Percentiles rank a stretch among this genome's conserved stretches.
These are phyloP conservation scores for Chlamydomonas urium DNA, from an alignment of 139 green algal genomes.

Conservation along the genomic window DNA sequence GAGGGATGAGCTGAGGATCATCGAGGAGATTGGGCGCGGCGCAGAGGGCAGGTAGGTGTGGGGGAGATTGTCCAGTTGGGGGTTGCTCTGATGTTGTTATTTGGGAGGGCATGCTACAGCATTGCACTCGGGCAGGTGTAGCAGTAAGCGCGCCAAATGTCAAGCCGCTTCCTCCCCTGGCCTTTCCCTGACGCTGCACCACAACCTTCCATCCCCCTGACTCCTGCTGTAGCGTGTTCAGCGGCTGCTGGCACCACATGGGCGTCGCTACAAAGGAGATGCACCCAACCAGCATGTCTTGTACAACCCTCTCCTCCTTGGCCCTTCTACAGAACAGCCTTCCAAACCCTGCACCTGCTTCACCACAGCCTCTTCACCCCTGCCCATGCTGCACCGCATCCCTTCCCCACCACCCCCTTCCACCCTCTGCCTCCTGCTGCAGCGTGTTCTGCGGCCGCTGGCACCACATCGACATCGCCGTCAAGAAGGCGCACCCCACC, in stretches of 20 bases:
- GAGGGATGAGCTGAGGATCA: slow-evolving; percentile 18
- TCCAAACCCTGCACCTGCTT: no score
- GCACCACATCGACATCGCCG: slow-evolving; percentile 43
- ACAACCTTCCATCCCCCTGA: no score
- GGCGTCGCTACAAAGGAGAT: slow-evolving; percentile 41
- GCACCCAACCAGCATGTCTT: slow-evolving; percentile 16
- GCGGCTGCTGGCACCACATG: slow-evolving; percentile 39
- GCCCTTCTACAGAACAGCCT: no score
- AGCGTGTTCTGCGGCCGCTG: slow-evolving; percentile 33
- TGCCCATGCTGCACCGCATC: background rate
- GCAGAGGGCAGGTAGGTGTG: no score
- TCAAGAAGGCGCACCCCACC: slow-evolving; percentile 34
- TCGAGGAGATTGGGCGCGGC: slow-evolving; percentile 24
- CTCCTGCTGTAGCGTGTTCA: slow-evolving; percentile 32
- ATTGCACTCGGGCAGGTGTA: no score
- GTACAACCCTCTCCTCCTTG: background rate
- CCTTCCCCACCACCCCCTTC: background rate
- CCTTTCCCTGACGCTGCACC: no score
- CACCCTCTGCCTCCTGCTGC: slow-evolving; percentile 11
- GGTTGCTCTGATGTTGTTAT: no score
- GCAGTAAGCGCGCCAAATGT: no score
- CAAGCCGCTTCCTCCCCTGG: no score
- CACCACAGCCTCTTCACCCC: no score
- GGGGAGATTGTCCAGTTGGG: no score
- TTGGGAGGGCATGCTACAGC: no score